Evolutionary conservation across 1,284 basidiomycete genomes (phyloP), one percentile per base, ranked within the genome.

Genomic region (Ganoderma lucidum): DNA sequence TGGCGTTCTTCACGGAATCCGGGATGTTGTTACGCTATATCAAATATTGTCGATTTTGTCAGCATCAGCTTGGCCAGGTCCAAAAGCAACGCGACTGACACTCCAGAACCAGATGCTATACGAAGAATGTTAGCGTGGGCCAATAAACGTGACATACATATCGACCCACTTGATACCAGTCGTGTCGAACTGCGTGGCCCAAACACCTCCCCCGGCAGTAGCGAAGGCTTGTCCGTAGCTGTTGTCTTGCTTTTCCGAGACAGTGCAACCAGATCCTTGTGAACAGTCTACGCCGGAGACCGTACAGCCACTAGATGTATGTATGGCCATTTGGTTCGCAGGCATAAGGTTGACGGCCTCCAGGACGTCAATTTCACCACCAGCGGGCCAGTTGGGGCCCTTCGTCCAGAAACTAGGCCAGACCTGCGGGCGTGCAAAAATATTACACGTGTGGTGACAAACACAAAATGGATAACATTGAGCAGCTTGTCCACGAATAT

Each of bases 101-200:
- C 83, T 84, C 84, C 88, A 89, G 81, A 90, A 92, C 91, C 91
- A 93, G 51, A 92, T 87, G 76, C 86, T 89, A 10, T 15, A 37
- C 4, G 23, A n/a, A 55, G 8, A 14, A 19, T 78, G 71, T 19
- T 45, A 32, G 23, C 35, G 44, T 6, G 28, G 19, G 35, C 35
- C 35, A 75, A 71, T 73, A 19, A 1, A 63, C 28, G 15, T 51
- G 6, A 39, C 41, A 14, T 39, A 37, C 41, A 14, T 39, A 37
- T 10, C 6, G 15, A 64, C 63, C 1, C 64, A 78, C 75, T 66
- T 76, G 60, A 80, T 75, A 3, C 88, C 88, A 55, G 84, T 74
- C n/a, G 83, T 80, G 65, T 91, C 87, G 74, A 90, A 88, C 78
- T 91, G 89, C 5, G 85, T 81, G 10, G 90, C 88, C 77, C 83